Evolutionary conservation across 2,329 filamentous ascomycete genomes (phyloP), one percentile per base, ranked within the genome.

Genomic region (Arthrobotrys iridis): DNA sequence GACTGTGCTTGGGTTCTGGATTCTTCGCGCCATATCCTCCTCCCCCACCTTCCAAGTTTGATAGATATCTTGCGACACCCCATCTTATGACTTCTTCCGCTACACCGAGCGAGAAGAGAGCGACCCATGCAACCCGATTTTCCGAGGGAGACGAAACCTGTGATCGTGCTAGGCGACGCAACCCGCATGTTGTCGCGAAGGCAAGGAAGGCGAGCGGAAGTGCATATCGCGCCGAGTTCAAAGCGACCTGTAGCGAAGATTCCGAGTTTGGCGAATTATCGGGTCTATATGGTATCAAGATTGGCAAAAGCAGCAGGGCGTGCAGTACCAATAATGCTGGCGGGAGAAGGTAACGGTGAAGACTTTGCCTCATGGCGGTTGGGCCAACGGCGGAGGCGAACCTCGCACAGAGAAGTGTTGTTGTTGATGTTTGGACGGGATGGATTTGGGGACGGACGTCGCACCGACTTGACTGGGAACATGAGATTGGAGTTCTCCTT

Each of bases 21-120:
- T 75, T 65, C 35, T 68, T 75, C 15, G 71, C 71, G 28, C 71
- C 71, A 55, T 75, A 75, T 20, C 71, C 71, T 18, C 48, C 48
- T 8, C 71, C 71, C 11, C 71, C 71, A 1, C 71, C 71, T 46
- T 68, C 57, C 1, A 63, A 15, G 26, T 62, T 10, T n/a, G 68
- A 64, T 15, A 74, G 41, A 24, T 30, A 71, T 35, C 57, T 59
- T 11, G 52, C 74, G 11, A 70, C 28, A 35, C 33, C 55, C 62
- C 70, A 77, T 22, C 68, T 62, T 15, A 77, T 43, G 18, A 41
- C 33, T 41, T 73, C 70, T 46, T 77, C 74, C 5, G 67, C 8
- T 22, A 77, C 11, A 13, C 62, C 59, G 41, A 75, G 46, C 7
- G 24, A 64, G 28, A 75, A 75, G 4, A 63, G 57, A 10, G 59